Evolutionary conservation across 2,329 filamentous ascomycete genomes (phyloP).

Genomic region (Beauveria sp.): DNA sequence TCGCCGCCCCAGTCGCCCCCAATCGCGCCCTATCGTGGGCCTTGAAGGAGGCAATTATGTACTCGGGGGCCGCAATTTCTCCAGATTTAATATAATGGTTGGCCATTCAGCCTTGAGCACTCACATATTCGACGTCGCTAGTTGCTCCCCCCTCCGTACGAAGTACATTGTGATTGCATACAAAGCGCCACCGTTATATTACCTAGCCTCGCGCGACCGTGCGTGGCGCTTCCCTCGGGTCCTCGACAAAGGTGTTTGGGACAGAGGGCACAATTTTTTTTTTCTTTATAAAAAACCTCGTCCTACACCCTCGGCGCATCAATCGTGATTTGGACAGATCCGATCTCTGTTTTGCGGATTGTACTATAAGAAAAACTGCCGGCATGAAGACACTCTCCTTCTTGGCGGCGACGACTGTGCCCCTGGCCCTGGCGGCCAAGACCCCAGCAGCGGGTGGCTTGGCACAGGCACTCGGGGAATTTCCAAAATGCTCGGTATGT

Average conservation of each 20-base stretch:
- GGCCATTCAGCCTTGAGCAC: neutral
- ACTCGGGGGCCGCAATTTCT: neutral
- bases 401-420: neutral
- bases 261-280: neutral
- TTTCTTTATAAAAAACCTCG: neutral
- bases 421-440: neutral
- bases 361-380: too few relatives aligned
- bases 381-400: neutral
- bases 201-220: neutral
- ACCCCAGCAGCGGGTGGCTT: constrained; percentile 1
- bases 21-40: too few relatives aligned
- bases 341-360: neutral
- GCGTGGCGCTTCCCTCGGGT: neutral
- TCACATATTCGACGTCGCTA: neutral
- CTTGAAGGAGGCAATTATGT: too few relatives aligned
- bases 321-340: neutral
- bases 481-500: constrained; percentile 6
- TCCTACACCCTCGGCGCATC: neutral
- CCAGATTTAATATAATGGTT: neutral
- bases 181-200: neutral
- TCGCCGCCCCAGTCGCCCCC: too few relatives aligned
- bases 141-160: neutral
- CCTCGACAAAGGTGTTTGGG: too few relatives aligned
- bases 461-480: neutral
- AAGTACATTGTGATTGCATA: too few relatives aligned